phyloP scores from a whole-genome alignment of 345 rosid species.

The Rubroshorea leprosula region DNA sequence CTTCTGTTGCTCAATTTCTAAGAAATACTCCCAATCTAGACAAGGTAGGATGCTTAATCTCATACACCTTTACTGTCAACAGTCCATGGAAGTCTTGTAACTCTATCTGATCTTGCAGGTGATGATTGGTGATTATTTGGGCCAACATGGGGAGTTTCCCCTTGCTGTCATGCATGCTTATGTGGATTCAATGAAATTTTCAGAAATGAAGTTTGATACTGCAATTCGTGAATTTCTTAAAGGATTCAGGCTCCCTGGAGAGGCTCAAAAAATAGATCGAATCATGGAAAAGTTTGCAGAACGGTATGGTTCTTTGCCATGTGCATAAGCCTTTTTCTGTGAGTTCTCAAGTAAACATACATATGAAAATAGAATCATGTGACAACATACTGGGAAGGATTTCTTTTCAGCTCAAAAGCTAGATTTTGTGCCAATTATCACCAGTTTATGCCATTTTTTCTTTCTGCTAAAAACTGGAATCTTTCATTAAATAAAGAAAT shows the following conservation, averaged over 20 bases:
- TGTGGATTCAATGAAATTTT: conserved; percentile 85
- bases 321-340: neutral
- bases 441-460: neutral
- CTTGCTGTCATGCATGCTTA: conserved; percentile 97
- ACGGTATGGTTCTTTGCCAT: conserved; percentile 41
- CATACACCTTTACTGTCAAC: conserved; percentile 12
- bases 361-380: neutral
- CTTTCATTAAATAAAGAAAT: neutral
- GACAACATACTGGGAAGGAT: neutral
- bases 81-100: conserved; percentile 28
- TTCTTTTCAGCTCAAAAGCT: neutral
- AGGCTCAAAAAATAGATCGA: conserved; percentile 98
- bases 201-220: conserved; percentile 76
- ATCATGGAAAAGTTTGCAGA: conserved; percentile 99
- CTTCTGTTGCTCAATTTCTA: conserved; percentile 82
- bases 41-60: conserved; percentile 49
- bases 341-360: neutral
- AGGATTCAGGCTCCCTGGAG: conserved; percentile 97
- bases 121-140: conserved; percentile 91
- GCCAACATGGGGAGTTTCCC: conserved; percentile 94
- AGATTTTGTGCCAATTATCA: neutral
- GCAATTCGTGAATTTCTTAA: conserved; percentile 94
- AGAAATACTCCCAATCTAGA: conserved; percentile 64
- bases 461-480: neutral
- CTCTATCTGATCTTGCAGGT: conserved; percentile 51